Base-by-base conservation (phyloP, 805 yeast genomes). In the Lipomyces yamanashiensis region DNA sequence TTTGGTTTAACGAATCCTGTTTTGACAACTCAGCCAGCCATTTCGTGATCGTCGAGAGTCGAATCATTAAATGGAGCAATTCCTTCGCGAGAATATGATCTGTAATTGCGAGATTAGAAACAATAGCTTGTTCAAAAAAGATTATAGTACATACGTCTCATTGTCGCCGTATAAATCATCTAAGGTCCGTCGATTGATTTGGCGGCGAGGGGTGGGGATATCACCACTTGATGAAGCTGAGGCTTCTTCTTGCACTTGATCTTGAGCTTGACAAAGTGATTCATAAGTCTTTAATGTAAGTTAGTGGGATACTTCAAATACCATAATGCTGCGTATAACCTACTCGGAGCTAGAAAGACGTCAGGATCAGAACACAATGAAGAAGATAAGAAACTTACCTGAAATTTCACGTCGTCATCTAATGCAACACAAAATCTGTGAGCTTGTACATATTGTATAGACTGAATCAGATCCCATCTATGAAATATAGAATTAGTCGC, bases 391-490 rank as follows among this genome's bases (percentile, higher is more conserved):
- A 15, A 10, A 39, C 67, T 34, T 44, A 64, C 68, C 41, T 63
- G 62, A 21, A 54, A 71, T 40, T 68, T 62, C n/a, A 62, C 49
- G 15, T 57, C 50, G 23, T 72, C 74, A 57, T 68, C 71, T 21
- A 73, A 64, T 8, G 71, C 64, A 12, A 75, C 67, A 8, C 71
- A 70, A 44, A 71, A 73, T 49, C 78, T 70, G 23, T 65, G 63
- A 17, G 72, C 62, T 45, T 74, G 77, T 17, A 75, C 74, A 52
- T 51, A 64, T 61, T 74, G 77, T 28, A 75, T 63, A n/a, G 76
- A 71, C 17, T 41, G 58, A 43, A 53, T 61, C 52, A 58, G 56
- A 52, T 49, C 69, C 70, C 60, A 64, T 45, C 61, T 64, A 40
- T 2, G 37, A 36, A n/a, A 45, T 43, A 7, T 4, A 5, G 17